Evolutionary conservation across 1,284 basidiomycete species (phyloP), one percentile per base, ranked within the genome.

Genomic region (Fomitopsis palustris): DNA sequence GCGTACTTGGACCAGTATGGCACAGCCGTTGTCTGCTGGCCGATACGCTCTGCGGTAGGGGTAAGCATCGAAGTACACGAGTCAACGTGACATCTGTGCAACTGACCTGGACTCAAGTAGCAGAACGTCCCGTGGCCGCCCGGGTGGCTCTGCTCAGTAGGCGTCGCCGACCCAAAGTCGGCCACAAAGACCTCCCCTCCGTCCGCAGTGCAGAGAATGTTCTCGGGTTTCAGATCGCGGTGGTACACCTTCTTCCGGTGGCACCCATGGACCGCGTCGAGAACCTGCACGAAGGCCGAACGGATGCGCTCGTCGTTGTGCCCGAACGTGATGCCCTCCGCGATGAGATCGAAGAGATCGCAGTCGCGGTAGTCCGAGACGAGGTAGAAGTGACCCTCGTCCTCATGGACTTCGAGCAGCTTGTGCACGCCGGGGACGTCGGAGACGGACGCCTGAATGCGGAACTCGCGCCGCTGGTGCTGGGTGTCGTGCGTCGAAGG

Each of bases 221-320:
- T 90, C 67, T 90, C 88, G 1, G 88, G 87, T 72, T 90, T 91
- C n/a, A n/a, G n/a, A n/a, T n/a, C n/a, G n/a, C n/a, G n/a, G n/a
- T n/a, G n/a, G n/a, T n/a, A n/a, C n/a, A 89, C 82, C 45, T 81
- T 80, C 59, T 79, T 73, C 42, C 70, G 67, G 70, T 90, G 87
- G 69, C 85, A 86, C 64, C 81, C 79, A 33, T 82, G 75, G 56
- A 89, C 79, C 10, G 86, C 83, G 62, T 86, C 84, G 66, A 89
- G 70, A 65, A 90, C 81, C 68, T 85, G 83, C 51, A 83, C 65
- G 71, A 85, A 84, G 52, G 82, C 79, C 41, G 69, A 67, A 58
- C 77, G 80, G 67, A 84, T 79, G 56, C 82, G 70, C 29, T 70
- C 72, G 66, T 85, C 80, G 66, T 81, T 72, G 45, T 77, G 77